These are phyloP conservation scores for Talaromyces sp. DNA, from an alignment of 2,329 filamentous ascomycete genomes.

Conservation along the genomic window DNA sequence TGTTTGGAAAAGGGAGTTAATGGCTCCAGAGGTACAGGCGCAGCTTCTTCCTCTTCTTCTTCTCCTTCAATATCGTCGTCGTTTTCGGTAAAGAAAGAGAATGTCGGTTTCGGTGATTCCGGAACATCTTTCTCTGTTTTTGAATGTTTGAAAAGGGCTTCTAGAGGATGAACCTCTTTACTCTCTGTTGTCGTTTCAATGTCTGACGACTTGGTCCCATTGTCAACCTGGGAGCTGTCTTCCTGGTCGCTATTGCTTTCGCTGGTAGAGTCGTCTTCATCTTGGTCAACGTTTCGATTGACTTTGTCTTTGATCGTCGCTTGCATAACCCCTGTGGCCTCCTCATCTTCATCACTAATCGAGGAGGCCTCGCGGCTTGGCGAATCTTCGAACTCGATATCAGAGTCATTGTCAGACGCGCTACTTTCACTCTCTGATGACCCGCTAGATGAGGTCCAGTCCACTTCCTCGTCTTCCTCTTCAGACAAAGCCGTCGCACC, in stretches of 20 bases:
- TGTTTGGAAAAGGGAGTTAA: slow-evolving; percentile 79
- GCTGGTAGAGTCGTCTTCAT: neutral
- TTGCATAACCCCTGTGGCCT: neutral
- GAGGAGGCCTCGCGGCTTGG: slow-evolving; percentile 1
- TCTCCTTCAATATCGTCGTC: slow-evolving; percentile 44
- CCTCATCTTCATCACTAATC: neutral
- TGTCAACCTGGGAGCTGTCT: slow-evolving; percentile 16
- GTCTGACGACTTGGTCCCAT: slow-evolving; percentile 18
- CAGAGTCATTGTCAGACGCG: neutral
- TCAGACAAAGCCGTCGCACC: slow-evolving; percentile 18
- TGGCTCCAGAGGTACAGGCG: slow-evolving; percentile 47
- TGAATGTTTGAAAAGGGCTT: slow-evolving; percentile 82
- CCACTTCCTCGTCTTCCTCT: slow-evolving; percentile 25
- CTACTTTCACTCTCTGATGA: slow-evolving; percentile 12
- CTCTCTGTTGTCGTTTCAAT: slow-evolving; percentile 40
- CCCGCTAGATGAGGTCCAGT: slow-evolving; percentile 39
- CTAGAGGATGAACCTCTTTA: slow-evolving; percentile 71
- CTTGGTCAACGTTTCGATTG: neutral
- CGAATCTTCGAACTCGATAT: neutral
- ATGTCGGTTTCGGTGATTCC: slow-evolving; percentile 54
- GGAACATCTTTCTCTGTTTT: slow-evolving; percentile 42
- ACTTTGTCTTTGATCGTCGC: neutral
- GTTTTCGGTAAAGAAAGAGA: slow-evolving; percentile 70
- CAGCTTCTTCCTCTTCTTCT: slow-evolving; percentile 48
- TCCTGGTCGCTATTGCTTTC: slow-evolving; percentile 17